These are phyloP conservation scores for Phaseolus coccineus DNA, from an alignment of 331 rosid species.

Conservation along the genomic window DNA sequence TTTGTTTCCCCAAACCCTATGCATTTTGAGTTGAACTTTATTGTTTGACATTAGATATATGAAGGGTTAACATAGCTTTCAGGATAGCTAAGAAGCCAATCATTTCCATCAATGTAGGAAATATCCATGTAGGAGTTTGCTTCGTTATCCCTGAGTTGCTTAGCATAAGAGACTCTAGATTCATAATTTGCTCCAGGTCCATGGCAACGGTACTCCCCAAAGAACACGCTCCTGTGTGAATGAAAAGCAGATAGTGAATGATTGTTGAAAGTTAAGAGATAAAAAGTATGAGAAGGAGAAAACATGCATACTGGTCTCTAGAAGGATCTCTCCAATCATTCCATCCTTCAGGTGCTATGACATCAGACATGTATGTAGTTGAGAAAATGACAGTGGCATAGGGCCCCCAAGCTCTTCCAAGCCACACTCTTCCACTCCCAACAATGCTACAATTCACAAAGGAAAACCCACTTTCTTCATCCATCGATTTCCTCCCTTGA, in stretches of 20 bases:
- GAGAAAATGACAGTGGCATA: conserved; percentile 67
- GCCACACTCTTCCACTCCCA: conserved; percentile 85
- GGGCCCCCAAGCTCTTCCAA: conserved; percentile 84
- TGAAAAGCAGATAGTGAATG: not conserved
- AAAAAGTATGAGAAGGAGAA: not conserved
- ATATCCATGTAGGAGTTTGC: conserved; percentile 56
- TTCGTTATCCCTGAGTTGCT: conserved; percentile 53
- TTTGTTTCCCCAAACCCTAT: too few relatives aligned
- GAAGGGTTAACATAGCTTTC: not conserved
- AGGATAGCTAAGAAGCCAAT: conserved; percentile 51
- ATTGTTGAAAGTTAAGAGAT: not conserved
- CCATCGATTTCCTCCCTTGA: conserved; percentile 59
- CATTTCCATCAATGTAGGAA: conserved; percentile 63
- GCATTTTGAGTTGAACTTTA: not conserved
- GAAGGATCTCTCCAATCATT: conserved; percentile 73
- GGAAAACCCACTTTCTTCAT: conserved; percentile 70
- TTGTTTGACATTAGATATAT: not conserved
- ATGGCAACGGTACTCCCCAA: conserved; percentile 49
- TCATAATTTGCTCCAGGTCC: conserved; percentile 50
- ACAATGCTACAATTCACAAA: conserved; percentile 74
- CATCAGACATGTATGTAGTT: conserved; percentile 65
- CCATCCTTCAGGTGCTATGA: conserved; percentile 69
- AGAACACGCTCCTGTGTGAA: conserved; percentile 48
- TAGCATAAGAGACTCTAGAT: conserved; percentile 52
- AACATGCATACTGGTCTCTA: conserved; percentile 59